Evolutionary conservation across 2,329 filamentous ascomycete species (phyloP).

Genomic region (Penicillium brevicompactum): DNA sequence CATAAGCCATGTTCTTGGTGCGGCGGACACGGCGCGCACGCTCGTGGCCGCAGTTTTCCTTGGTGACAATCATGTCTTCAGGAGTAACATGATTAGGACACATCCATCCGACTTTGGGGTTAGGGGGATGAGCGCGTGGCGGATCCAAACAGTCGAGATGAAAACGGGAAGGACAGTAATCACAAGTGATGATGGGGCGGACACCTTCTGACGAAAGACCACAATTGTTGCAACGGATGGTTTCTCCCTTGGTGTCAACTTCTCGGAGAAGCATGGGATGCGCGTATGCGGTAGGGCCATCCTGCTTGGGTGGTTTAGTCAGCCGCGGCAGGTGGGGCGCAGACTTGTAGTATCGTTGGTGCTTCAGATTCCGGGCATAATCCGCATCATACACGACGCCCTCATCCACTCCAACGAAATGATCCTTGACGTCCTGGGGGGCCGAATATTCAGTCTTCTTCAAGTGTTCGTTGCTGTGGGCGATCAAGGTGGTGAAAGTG

Average conservation of each 20-base stretch:
- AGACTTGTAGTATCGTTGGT: constrained; percentile 19
- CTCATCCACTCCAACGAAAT: constrained; percentile 77
- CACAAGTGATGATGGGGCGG: constrained; percentile 82
- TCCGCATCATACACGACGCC: constrained; percentile 73
- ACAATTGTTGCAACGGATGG: constrained; percentile 78
- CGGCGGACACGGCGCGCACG: constrained; percentile 36
- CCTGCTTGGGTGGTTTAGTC: constrained; percentile 24
- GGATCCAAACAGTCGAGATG: constrained; percentile 91
- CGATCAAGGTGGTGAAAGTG: constrained; percentile 66
- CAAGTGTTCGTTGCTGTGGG: constrained; percentile 61
- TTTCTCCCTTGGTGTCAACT: constrained; percentile 71
- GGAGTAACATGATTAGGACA: constrained; percentile 83
- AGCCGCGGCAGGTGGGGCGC: constrained; percentile 27
- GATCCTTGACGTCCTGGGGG: constrained; percentile 69
- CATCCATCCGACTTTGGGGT: constrained; percentile 73
- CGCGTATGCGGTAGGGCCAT: constrained; percentile 23
- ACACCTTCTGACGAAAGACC: constrained; percentile 63
- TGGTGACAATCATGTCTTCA: constrained; percentile 59
- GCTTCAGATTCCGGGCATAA: constrained; percentile 14
- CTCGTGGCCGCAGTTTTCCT: constrained; percentile 58
- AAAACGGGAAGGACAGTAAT: constrained; percentile 79
- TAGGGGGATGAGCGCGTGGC: constrained; percentile 76
- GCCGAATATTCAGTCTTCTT: constrained; percentile 74
- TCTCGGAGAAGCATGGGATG: constrained; percentile 51
- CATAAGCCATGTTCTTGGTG: constrained; percentile 22